Evolutionary conservation across 2,329 filamentous ascomycete genomes (phyloP), one percentile per base, ranked within the genome.

Genomic region (Arthrobotrys megalospora): DNA sequence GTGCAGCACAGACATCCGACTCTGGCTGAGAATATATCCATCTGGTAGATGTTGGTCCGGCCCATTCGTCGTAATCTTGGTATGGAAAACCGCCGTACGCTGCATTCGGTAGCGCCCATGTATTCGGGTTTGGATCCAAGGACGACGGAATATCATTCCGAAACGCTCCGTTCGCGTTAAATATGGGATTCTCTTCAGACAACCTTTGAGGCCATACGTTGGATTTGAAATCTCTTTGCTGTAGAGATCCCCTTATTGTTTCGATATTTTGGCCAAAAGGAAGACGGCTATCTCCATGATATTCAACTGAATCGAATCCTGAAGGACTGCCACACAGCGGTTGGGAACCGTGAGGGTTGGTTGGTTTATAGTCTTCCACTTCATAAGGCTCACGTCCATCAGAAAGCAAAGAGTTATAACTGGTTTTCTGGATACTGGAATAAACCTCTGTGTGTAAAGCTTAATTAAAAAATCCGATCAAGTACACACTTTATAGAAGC

Each of bases 381-480:
- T 43, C 19, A 24, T 60, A 3, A 3, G 1, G 19, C 36, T 7
- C 11, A 24, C 6, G 19, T 21, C 34, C 28, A 43, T 38, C 21
- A 36, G 16, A 34, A 16, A n/a, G 1, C 16, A 28, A 43, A 43
- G 8, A 4, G n/a, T 43, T n/a, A 60, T 28, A 60, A 28, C 36
- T 16, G 36, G 16, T 14, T 43, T 4, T 36, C 19, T 43, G 21
- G 5, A 32, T 28, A 24, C 4, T 19, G n/a, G 53, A 21, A 58
- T 41, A 41, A 38, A 24, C n/a, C 2, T 60, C 55, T 60, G 36
- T 19, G 5, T 4, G 41, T 3, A 14, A 6, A 32, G 32, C 14
- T 21, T 1, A 7, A 28, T 60, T 60, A 60, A 43, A 60, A 10
- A 58, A 58, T 58, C 36, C 14, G 36, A 28, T 43, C 55, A 16